Conservation (phyloP, 805 yeast species). For the Saccharomycopsis malanga region DNA sequence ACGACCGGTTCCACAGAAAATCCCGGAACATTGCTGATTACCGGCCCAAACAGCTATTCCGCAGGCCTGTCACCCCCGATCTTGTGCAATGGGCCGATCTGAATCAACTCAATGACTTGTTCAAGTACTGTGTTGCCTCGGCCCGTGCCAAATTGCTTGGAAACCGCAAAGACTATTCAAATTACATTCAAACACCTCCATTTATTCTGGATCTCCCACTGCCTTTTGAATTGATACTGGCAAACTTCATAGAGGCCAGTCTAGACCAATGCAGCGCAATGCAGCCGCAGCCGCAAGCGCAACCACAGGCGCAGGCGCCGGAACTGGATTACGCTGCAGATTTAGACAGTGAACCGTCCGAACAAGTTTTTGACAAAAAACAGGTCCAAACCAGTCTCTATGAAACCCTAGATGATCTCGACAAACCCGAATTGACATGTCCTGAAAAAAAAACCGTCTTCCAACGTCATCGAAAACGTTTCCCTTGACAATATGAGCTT, state of each 20-base stretch:
- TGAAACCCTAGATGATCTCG: no score
- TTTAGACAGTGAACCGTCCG: no score
- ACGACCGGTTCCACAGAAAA: conserved; percentile 46
- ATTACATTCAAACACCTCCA: no score
- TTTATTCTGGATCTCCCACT: background rate
- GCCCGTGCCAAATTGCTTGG: background rate
- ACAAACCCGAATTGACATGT: no score
- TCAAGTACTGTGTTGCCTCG: conserved; percentile 12
- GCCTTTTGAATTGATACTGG: conserved; percentile 6
- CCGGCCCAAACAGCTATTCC: conserved; percentile 24
- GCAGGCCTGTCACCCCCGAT: background rate
- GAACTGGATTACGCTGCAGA: no score
- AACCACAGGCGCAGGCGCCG: no score
- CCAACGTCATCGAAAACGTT: conserved; percentile 16
- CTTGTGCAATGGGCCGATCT: conserved; percentile 37
- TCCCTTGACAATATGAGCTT: conserved; percentile 17
- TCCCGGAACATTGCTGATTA: conserved; percentile 31
- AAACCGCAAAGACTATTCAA: background rate
- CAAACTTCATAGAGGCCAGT: no score
- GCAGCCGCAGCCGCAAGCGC: no score
- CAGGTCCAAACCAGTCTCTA: background rate
- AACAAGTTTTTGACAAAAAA: background rate
- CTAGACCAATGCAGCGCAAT: no score
- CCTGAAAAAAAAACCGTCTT: background rate
- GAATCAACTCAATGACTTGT: conserved; percentile 29